phyloP scores from a whole-genome alignment of 345 rosid genomes.

The Citrus glauca region DNA sequence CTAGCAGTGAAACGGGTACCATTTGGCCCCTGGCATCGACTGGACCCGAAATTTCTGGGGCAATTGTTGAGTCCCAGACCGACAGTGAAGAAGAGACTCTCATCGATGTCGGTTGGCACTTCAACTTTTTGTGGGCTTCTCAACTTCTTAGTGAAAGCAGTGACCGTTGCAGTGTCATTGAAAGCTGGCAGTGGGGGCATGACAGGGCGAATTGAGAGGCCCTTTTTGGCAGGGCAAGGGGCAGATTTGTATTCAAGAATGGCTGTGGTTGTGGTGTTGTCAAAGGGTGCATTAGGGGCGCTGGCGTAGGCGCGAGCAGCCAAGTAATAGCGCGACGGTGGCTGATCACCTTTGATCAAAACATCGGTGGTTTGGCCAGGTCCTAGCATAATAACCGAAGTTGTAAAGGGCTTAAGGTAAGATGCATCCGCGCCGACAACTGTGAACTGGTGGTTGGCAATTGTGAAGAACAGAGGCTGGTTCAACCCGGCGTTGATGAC shows the following conservation, averaged over 20 bases:
- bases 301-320: conserved; percentile 82
- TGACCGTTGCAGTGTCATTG: conserved; percentile 75
- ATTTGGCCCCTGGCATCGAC: conserved; percentile 76
- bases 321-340: conserved; percentile 67
- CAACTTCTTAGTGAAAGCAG: conserved; percentile 46
- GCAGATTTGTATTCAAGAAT: conserved; percentile 78
- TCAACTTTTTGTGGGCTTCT: conserved; percentile 49
- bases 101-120: conserved; percentile 69
- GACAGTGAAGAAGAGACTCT: conserved; percentile 59
- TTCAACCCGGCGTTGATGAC: conserved; percentile 84
- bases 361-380: conserved; percentile 98
- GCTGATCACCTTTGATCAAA: conserved; percentile 63
- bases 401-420: conserved; percentile 71
- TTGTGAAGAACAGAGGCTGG: conserved; percentile 74
- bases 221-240: conserved; percentile 57
- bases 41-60: conserved; percentile 41
- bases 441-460: conserved; percentile 80
- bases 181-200: conserved; percentile 62
- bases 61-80: conserved; percentile 78
- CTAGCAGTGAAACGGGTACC: conserved; percentile 88
- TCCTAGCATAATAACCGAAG: conserved; percentile 75
- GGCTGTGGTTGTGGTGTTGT: conserved; percentile 86
- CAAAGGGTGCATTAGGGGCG: conserved; percentile 69
- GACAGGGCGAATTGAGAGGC: conserved; percentile 32
- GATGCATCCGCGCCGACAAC: conserved; percentile 94